Conservation (phyloP, 2,329 filamentous ascomycete species). For the Endoconidiophora polonica region DNA sequence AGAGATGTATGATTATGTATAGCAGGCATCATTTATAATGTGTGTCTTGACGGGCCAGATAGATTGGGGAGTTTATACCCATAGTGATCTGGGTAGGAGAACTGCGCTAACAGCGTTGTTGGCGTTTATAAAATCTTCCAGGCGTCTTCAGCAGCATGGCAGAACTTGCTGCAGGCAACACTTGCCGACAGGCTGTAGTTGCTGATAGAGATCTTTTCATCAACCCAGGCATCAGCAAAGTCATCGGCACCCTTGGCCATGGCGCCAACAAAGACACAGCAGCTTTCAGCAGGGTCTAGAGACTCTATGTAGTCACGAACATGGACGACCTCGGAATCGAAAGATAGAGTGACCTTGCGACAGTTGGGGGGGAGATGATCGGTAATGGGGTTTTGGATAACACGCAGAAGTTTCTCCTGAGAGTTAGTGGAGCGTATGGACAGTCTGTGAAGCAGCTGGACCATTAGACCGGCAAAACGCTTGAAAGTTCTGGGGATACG, state of each 20-base stretch:
- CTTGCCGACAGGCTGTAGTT: slow-evolving; percentile 95
- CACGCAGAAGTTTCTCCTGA: slow-evolving; percentile 90
- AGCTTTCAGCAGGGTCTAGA: slow-evolving; percentile 69
- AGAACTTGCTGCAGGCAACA: slow-evolving; percentile 98
- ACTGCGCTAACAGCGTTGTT: not conserved
- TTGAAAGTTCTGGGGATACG: slow-evolving; percentile 97
- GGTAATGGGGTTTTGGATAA: slow-evolving; percentile 96
- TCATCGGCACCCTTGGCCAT: slow-evolving; percentile 96
- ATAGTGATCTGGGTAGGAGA: too few species aligned
- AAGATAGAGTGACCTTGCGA: slow-evolving; percentile 92
- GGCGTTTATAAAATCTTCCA: slow-evolving; percentile 68
- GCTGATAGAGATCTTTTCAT: slow-evolving; percentile 96
- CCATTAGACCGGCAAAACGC: slow-evolving; percentile 96
- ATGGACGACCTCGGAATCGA: slow-evolving; percentile 74
- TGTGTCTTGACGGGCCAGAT: too few species aligned
- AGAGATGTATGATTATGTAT: too few species aligned
- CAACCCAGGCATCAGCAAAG: slow-evolving; percentile 86
- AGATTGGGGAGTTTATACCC: not conserved
- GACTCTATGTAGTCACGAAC: slow-evolving; percentile 77
- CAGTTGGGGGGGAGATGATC: slow-evolving; percentile 94
- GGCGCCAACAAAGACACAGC: slow-evolving; percentile 93
- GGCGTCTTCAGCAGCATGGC: slow-evolving; percentile 89
- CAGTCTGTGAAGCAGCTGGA: slow-evolving; percentile 85
- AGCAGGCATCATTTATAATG: too few species aligned
- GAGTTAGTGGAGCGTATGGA: slow-evolving; percentile 94